These are phyloP conservation scores for Penicillium coprophilum DNA, from an alignment of 495 filamentous ascomycete genomes.

Conservation along the genomic window DNA sequence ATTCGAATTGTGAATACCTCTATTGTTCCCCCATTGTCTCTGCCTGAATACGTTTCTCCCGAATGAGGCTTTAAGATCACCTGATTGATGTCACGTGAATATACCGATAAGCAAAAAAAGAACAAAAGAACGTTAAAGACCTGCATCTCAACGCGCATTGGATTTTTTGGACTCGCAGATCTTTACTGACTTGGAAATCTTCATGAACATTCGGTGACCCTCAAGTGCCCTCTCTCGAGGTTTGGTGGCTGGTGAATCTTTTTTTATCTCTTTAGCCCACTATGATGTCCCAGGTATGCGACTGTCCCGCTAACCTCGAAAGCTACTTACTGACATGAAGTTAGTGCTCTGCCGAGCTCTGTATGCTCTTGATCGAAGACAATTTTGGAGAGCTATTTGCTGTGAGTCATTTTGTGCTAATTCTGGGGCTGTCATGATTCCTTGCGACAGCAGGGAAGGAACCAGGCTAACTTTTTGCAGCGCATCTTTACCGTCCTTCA, in stretches of 20 bases:
- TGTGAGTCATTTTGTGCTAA: slow-evolving; percentile 55
- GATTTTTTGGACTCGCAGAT: slow-evolving; percentile 8
- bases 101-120: slow-evolving; percentile 41
- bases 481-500: slow-evolving; percentile 79
- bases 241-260: slow-evolving; percentile 60
- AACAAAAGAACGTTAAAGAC: slow-evolving; percentile 13
- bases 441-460: slow-evolving; percentile 1
- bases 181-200: slow-evolving; percentile 7
- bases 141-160: slow-evolving; percentile 6
- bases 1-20: background rate
- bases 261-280: slow-evolving; percentile 50
- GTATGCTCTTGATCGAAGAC: slow-evolving; percentile 82
- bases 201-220: slow-evolving; percentile 62
- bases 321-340: slow-evolving; percentile 26
- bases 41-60: background rate
- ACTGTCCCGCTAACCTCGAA: slow-evolving; percentile 9
- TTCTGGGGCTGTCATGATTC: slow-evolving; percentile 2
- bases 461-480: slow-evolving; percentile 36
- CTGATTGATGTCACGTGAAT: slow-evolving; percentile 36
- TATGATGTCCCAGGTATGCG: slow-evolving; percentile 57
- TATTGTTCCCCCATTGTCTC: background rate
- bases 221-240: slow-evolving; percentile 65
- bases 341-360: slow-evolving; percentile 74
- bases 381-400: slow-evolving; percentile 85
- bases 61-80: slow-evolving; percentile 24